Conservation (phyloP, 768 basidiomycete species). For the Obba rivulosa region DNA sequence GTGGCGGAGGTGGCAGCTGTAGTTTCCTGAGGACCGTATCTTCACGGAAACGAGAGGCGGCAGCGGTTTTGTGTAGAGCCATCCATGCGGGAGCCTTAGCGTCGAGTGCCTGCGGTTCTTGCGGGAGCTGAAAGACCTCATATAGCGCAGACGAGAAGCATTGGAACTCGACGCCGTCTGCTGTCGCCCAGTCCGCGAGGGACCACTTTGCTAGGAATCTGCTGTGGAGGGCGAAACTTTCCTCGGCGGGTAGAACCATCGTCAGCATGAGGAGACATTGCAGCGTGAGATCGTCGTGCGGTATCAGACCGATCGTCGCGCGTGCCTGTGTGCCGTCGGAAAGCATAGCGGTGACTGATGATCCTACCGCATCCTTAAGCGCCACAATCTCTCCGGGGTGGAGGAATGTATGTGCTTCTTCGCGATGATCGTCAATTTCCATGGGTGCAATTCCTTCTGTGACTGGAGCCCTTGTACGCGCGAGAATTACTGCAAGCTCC, state of each 20-base stretch:
- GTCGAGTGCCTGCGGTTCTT: not conserved
- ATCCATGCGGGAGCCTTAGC: constrained; percentile 9
- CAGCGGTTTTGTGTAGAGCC: no score
- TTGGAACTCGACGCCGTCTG: constrained; percentile 48
- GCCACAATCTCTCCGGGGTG: constrained; percentile 30
- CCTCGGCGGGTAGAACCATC: constrained; percentile 49
- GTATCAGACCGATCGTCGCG: constrained; percentile 48
- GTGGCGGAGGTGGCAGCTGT: constrained; percentile 24
- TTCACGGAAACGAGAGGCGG: constrained; percentile 46
- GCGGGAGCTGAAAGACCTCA: constrained; percentile 36
- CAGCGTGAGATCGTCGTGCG: constrained; percentile 49
- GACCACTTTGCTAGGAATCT: constrained; percentile 59
- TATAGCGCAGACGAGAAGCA: constrained; percentile 51
- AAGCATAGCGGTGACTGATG: constrained; percentile 49
- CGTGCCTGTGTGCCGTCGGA: constrained; percentile 43
- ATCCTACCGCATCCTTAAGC: constrained; percentile 44
- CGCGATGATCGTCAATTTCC: not conserved
- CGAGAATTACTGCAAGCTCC: constrained; percentile 23
- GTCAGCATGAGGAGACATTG: constrained; percentile 62
- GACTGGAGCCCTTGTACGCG: not conserved
- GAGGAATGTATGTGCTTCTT: no score
- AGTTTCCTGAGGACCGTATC: constrained; percentile 53
- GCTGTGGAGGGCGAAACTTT: constrained; percentile 51
- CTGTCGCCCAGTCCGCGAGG: constrained; percentile 32
- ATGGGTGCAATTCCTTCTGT: not conserved